Conservation (phyloP, 1,284 basidiomycete genomes). For the Microbotryomycetes sp. region DNA sequence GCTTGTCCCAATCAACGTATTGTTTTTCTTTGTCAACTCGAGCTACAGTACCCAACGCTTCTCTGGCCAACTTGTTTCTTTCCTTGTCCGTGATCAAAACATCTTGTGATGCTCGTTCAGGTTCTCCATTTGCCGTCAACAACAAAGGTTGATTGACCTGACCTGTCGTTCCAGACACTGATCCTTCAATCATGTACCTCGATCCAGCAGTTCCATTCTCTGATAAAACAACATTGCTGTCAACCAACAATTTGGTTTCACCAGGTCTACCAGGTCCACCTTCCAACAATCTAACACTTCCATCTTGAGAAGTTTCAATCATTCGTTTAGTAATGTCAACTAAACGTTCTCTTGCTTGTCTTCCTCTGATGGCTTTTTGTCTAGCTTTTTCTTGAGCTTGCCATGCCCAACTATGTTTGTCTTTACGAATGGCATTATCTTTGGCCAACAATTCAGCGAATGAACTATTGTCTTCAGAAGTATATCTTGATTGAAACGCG, state of each 20-base stretch:
- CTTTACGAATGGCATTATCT: conserved; percentile 72
- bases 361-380: conserved; percentile 20
- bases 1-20: conserved; percentile 57
- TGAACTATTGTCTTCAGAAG: conserved; percentile 90
- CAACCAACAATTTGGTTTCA: conserved; percentile 43
- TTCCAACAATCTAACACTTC: conserved; percentile 40
- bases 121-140: conserved; percentile 7
- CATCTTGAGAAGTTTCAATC: conserved; percentile 28
- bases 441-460: conserved; percentile 83
- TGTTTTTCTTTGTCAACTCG: conserved; percentile 52
- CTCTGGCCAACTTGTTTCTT: conserved; percentile 34
- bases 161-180: conserved; percentile 39
- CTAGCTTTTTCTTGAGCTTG: conserved; percentile 76
- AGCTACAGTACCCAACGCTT: too few relatives aligned
- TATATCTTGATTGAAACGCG: conserved; percentile 79
- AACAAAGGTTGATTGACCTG: conserved; percentile 2
- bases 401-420: conserved; percentile 82
- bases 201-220: conserved; percentile 16
- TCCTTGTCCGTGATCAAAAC: conserved; percentile 26
- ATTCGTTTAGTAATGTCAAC: conserved; percentile 35
- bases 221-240: conserved; percentile 36
- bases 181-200: conserved; percentile 31
- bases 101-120: neutral
- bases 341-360: conserved; percentile 33
- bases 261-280: conserved; percentile 41